Conservation (phyloP, 331 rosid species). For the Prunus yedoensis region DNA sequence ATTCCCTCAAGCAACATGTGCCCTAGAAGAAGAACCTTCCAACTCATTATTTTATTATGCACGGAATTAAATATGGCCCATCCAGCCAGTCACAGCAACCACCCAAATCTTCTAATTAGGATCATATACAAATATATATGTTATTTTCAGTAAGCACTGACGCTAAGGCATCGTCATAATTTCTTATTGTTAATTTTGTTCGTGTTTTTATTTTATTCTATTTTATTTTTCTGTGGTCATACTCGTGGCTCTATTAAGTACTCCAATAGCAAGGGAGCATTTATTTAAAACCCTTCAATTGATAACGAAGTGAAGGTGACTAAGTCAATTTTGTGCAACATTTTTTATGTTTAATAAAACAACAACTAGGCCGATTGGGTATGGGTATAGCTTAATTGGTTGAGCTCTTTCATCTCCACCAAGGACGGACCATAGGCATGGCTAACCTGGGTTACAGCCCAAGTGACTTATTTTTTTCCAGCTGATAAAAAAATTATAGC, state of each 20-base stretch:
- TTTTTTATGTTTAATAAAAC: too few species aligned
- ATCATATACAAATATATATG: neutral
- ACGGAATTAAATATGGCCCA: neutral
- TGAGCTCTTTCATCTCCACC: fast-evolving
- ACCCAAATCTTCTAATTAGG: neutral
- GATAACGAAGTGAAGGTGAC: neutral
- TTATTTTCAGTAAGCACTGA: neutral
- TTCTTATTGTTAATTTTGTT: neutral
- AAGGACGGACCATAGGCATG: too few species aligned
- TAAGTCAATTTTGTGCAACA: neutral
- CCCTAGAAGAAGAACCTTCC: neutral
- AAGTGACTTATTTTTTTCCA: too few species aligned
- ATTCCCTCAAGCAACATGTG: neutral
- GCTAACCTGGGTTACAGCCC: too few species aligned
- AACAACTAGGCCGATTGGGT: too few species aligned
- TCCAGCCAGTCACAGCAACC: neutral
- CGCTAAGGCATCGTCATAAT: neutral
- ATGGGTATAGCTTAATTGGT: too few species aligned
- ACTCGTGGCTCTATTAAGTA: neutral
- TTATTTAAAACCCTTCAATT: neutral
- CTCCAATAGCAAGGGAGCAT: neutral
- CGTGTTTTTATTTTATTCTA: neutral
- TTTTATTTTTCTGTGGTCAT: neutral
- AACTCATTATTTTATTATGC: neutral
- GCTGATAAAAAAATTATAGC: too few species aligned